Evolutionary conservation across 257 asterid genomes (phyloP), one percentile per base, ranked within the genome.

Genomic region (Solanum infundibuliforme): DNA sequence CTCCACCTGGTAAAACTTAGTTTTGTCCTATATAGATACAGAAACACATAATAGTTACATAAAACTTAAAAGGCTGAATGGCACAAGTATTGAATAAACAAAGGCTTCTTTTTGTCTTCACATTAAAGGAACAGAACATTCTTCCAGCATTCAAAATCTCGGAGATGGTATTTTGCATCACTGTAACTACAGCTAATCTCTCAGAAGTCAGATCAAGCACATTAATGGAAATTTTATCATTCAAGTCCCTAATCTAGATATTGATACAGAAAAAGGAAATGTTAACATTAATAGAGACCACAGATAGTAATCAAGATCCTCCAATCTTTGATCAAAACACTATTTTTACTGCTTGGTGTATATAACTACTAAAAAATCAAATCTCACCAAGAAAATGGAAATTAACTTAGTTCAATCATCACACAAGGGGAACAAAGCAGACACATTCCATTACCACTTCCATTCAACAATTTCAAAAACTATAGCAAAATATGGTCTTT

Each of bases 1-100:
- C 89, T 94, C 99, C 99, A 97, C 91, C 99, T 90, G 41, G 99
- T 97, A 88, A 97, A 89, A 86, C 95, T 97, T 86, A 97, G 96
- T 89, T 92, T 95, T 55, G 99, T 97, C 90, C 99, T 97, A 90
- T 88, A 87, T 9, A 90, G 83, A 83, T 39, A 72, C 68, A 7
- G 65, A 32, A 84, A 27, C n/a, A 32, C 29, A 34, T 43, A 14
- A 46, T 13, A 71, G 72, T 27, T 46, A 32, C 43, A 83, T 6
- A 39, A 62, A 87, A n/a, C 36, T 36, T n/a, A 8, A 62, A 69
- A 21, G 36, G 38, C 8, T 4, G 41, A 88, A 87, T 3, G 35
- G 82, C 39, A 66, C 8, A 35, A 35, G 9, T 43, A 34, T 13
- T 23, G 8, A 69, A 43, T 9, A 71, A 1, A 8, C 55, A 46